Percentiles rank a stretch among this genome's conserved stretches.
These are phyloP conservation scores for Lophiotrema nucula DNA, from an alignment of 495 filamentous ascomycete species.

Conservation along the genomic window DNA sequence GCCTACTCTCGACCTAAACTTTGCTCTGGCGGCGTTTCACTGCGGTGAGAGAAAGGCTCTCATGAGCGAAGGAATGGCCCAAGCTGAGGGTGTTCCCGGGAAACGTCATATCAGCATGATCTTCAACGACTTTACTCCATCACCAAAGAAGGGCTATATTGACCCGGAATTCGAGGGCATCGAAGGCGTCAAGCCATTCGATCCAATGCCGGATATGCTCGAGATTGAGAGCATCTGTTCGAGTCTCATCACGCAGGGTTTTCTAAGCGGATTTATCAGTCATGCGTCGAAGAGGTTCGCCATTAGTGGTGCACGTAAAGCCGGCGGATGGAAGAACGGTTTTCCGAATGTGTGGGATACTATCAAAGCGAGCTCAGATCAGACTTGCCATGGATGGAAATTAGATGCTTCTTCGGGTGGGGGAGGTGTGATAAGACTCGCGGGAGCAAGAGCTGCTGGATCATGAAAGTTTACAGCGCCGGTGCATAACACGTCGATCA, in stretches of 20 bases:
- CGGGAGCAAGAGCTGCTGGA: too few relatives aligned
- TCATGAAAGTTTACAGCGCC: too few relatives aligned
- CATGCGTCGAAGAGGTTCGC: too few relatives aligned
- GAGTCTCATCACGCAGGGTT: conserved; percentile 72
- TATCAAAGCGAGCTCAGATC: too few relatives aligned
- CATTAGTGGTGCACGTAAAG: too few relatives aligned
- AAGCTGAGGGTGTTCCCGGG: conserved; percentile 16
- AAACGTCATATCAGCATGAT: conserved; percentile 37
- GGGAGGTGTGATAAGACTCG: too few relatives aligned
- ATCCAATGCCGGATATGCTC: conserved; percentile 54
- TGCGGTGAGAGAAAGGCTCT: conserved; percentile 38
- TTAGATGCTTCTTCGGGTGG: too few relatives aligned
- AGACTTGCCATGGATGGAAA: too few relatives aligned
- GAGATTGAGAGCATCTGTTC: conserved; percentile 78
- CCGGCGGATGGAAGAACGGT: too few relatives aligned
- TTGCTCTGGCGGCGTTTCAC: conserved; percentile 50
- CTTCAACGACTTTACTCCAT: conserved; percentile 26
- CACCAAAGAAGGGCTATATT: conserved; percentile 34
- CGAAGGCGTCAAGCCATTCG: conserved; percentile 46
- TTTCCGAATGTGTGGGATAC: too few relatives aligned
- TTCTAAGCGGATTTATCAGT: conserved; percentile 85
- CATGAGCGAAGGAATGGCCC: conserved; percentile 5
- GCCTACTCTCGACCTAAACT: too few relatives aligned
- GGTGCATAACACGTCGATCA: too few relatives aligned
- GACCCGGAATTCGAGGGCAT: conserved; percentile 47